phyloP scores from a whole-genome alignment of 768 basidiomycete genomes.

The Termitomyces sp. region DNA sequence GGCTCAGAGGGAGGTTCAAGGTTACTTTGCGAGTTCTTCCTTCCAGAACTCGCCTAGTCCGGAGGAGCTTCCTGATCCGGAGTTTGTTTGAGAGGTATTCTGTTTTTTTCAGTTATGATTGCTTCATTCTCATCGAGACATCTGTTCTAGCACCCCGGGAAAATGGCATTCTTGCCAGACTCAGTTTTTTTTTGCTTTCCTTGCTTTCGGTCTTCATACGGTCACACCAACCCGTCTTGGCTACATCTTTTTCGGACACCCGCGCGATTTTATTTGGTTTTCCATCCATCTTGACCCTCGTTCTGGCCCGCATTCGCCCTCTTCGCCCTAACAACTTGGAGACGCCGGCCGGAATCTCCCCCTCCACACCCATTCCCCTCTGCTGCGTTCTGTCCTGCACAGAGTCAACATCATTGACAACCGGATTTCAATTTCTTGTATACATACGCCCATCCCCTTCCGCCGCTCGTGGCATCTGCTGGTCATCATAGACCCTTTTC shows the following conservation, averaged over 20 bases:
- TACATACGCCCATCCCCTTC: neutral
- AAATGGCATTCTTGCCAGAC: constrained; percentile 2
- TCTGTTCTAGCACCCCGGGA: neutral
- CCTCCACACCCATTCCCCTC: neutral
- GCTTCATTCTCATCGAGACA: neutral
- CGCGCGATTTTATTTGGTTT: constrained; percentile 8
- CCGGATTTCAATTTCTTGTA: constrained; percentile 3
- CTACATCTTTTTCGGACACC: constrained; percentile 15
- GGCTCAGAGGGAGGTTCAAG: constrained; percentile 24
- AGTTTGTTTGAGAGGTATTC: constrained; percentile 36
- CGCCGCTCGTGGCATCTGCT: neutral
- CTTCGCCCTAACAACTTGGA: neutral
- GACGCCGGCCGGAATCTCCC: constrained; percentile 2
- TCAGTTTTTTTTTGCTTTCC: constrained; percentile 2
- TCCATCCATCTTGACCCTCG: neutral
- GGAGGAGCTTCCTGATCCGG: constrained; percentile 70
- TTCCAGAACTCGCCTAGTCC: constrained; percentile 88
- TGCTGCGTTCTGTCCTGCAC: neutral
- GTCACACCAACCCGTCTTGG: constrained; percentile 10
- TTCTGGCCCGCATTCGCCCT: constrained; percentile 5
- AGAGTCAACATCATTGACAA: neutral
- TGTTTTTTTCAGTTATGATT: neutral
- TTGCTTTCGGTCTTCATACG: neutral
- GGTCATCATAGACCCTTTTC: neutral
- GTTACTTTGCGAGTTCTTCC: constrained; percentile 72